phyloP scores from a whole-genome alignment of 176 grass and related monocot genomes.

The Leersia perrieri region DNA sequence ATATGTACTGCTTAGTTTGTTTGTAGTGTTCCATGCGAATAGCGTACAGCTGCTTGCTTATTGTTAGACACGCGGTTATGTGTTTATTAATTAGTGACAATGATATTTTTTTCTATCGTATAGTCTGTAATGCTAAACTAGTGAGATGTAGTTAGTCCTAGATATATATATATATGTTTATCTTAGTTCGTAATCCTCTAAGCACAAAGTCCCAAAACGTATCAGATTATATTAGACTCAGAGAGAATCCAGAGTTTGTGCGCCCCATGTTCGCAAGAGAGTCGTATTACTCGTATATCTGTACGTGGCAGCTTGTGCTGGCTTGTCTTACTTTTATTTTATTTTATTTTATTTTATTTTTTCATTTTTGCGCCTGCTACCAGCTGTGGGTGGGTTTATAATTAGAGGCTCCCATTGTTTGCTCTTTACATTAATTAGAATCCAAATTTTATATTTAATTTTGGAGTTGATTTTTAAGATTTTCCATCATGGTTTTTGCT shows the following conservation, averaged over 20 bases:
- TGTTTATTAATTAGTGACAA: not conserved
- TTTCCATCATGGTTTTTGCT: no score
- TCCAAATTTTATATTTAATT: no score
- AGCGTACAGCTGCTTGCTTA: not conserved
- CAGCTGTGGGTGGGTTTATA: no score
- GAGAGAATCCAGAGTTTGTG: slow-evolving; percentile 10
- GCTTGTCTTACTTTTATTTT: not conserved
- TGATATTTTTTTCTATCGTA: not conserved
- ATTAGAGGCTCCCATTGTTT: no score
- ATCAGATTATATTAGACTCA: not conserved
- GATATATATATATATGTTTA: not conserved
- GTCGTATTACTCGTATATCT: no score
- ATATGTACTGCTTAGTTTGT: not conserved
- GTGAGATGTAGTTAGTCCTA: not conserved
- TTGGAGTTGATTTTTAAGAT: no score
- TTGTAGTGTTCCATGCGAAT: not conserved
- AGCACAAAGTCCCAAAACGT: not conserved
- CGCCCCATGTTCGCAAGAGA: slow-evolving; percentile 33
- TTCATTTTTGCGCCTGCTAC: not conserved
- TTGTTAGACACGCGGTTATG: slow-evolving; percentile 6
- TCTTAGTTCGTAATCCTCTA: not conserved
- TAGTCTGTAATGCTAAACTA: not conserved
- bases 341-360: not conserved
- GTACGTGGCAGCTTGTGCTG: slow-evolving; percentile 11
- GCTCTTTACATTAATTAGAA: no score